Percentiles rank a stretch among this genome's conserved stretches.
Conservation (phyloP, 495 filamentous ascomycete genomes). For the Aspergillus conjunctus region DNA sequence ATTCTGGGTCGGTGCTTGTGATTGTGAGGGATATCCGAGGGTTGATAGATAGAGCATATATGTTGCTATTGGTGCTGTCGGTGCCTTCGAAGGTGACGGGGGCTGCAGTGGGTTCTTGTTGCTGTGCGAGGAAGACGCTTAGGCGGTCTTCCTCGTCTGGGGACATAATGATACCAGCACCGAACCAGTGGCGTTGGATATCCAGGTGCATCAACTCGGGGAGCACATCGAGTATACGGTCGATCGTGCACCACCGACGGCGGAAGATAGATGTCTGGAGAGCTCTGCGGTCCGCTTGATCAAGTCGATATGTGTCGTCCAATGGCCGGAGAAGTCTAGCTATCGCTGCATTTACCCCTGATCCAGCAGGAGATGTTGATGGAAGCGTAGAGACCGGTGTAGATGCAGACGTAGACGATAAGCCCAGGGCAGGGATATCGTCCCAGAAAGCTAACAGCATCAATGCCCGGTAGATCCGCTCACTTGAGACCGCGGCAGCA, state of each 20-base stretch:
- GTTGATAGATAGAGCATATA: constrained; percentile 29
- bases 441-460: constrained; percentile 47
- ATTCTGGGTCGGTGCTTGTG: constrained; percentile 13
- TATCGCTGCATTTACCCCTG: constrained; percentile 20
- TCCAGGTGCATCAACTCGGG: constrained; percentile 38
- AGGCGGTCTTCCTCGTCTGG: constrained; percentile 24
- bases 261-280: constrained; percentile 40
- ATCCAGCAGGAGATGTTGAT: background rate
- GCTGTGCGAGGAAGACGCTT: constrained; percentile 24
- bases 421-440: constrained; percentile 20
- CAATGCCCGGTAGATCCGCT: constrained; percentile 43
- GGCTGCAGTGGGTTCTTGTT: background rate
- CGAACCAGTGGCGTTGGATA: constrained; percentile 39
- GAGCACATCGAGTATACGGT: constrained; percentile 34
- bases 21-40: constrained; percentile 29
- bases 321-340: constrained; percentile 35
- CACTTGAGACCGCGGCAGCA: constrained; percentile 41
- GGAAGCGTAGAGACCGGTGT: background rate
- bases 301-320: constrained; percentile 32
- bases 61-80: constrained; percentile 7
- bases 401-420: background rate
- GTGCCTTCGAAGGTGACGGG: constrained; percentile 24
- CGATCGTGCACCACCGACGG: constrained; percentile 44
- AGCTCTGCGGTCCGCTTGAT: constrained; percentile 22
- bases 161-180: constrained; percentile 31